These are phyloP conservation scores for Helianthus tuberosus DNA, from an alignment of 129 eudicot genomes.

Conservation along the genomic window DNA sequence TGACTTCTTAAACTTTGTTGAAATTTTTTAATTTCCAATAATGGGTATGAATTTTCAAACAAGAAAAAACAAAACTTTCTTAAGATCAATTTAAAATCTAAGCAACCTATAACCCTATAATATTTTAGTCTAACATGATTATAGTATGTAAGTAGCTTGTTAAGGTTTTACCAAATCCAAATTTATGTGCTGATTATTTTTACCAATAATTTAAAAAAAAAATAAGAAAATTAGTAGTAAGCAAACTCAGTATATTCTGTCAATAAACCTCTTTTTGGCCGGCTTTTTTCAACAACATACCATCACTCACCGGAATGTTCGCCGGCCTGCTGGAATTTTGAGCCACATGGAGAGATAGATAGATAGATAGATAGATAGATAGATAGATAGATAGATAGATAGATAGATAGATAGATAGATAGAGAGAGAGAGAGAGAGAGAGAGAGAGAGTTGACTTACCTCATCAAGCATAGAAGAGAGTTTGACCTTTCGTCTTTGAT, in stretches of 20 bases:
- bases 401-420: neutral
- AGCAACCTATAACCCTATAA: constrained; percentile 28
- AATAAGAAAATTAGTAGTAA: constrained; percentile 13
- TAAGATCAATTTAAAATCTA: constrained; percentile 4
- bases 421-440: constrained; percentile 4
- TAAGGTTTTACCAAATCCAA: constrained; percentile 39
- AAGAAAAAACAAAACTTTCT: neutral
- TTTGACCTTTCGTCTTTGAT: constrained; percentile 96
- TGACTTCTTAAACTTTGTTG: constrained; percentile 4
- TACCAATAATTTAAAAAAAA: neutral
- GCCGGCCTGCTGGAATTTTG: constrained; percentile 18
- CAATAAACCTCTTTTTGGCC: constrained; percentile 31
- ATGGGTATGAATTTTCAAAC: constrained; percentile 8
- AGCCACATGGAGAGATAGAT: neutral
- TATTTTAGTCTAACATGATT: constrained; percentile 22
- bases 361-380: neutral
- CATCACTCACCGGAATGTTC: constrained; percentile 41
- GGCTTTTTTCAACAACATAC: constrained; percentile 28
- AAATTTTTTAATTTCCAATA: constrained; percentile 18
- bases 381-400: neutral
- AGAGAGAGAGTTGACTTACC: constrained; percentile 47
- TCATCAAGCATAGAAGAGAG: constrained; percentile 96
- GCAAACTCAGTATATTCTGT: constrained; percentile 38
- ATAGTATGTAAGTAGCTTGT: constrained; percentile 28
- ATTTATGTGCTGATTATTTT: constrained; percentile 6